Evolutionary conservation across 306 rosid species (phyloP).

Genomic region (Quercus glauca): DNA sequence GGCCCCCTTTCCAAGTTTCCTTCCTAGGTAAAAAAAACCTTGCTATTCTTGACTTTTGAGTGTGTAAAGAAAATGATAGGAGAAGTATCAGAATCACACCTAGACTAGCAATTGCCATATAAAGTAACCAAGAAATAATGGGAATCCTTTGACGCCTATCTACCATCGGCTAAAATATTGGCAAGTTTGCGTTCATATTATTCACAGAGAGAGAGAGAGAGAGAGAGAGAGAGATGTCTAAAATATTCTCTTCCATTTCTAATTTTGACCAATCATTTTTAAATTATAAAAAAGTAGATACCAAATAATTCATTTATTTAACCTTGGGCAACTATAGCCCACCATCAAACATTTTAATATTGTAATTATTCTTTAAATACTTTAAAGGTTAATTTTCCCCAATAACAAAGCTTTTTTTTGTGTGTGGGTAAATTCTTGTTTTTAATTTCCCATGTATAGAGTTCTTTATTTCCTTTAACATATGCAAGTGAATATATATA

Average conservation of each 20-base stretch:
- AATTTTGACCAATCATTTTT: not conserved
- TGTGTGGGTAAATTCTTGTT: too few species aligned
- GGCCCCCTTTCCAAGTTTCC: not conserved
- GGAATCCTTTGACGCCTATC: not conserved
- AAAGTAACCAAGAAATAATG: not conserved
- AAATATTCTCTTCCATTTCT: not conserved
- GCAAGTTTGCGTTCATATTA: not conserved
- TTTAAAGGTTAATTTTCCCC: too few species aligned
- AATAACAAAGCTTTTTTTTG: too few species aligned
- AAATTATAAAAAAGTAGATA: not conserved
- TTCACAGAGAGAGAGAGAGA: not conserved
- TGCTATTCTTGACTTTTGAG: not conserved
- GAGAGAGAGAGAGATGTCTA: too few species aligned
- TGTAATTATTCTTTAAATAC: not conserved
- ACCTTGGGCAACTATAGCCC: not conserved
- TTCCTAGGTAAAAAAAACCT: not conserved
- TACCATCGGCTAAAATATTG: too few species aligned
- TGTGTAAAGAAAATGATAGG: not conserved
- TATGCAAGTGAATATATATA: too few species aligned
- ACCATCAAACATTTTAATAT: not conserved
- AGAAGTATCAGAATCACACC: not conserved
- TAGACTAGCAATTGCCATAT: not conserved
- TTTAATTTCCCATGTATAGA: too few species aligned
- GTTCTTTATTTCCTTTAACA: too few species aligned
- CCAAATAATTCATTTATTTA: not conserved